These are phyloP conservation scores for Panaeolus papilionaceus DNA, from an alignment of 768 basidiomycete genomes.

Conservation along the genomic window DNA sequence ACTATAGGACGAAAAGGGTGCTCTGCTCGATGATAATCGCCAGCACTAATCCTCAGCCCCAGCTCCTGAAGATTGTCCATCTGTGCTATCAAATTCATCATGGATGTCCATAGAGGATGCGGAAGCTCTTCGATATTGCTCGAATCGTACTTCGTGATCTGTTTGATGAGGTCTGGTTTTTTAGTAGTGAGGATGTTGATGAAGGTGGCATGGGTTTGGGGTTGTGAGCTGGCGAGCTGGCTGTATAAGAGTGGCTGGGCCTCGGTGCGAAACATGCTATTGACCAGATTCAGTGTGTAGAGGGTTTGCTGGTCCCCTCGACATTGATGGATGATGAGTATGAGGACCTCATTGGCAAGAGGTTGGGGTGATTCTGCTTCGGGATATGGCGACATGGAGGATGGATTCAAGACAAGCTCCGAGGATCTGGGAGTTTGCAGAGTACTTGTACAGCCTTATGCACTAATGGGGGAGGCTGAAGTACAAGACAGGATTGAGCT, in stretches of 20 bases:
- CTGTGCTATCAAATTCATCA: constrained; percentile 2
- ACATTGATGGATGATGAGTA: neutral
- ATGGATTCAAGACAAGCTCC: too few species aligned
- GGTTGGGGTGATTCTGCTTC: neutral
- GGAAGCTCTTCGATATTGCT: neutral
- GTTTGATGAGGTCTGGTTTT: neutral
- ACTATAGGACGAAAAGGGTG: neutral
- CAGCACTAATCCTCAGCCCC: neutral
- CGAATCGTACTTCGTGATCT: neutral
- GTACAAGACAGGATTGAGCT: too few species aligned
- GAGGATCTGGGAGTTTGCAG: too few species aligned
- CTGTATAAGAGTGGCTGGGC: neutral
- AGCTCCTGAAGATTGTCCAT: neutral
- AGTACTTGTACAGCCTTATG: too few species aligned
- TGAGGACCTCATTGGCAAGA: neutral
- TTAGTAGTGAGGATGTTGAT: neutral
- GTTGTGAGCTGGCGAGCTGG: neutral
- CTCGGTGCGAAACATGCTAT: neutral
- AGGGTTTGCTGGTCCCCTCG: neutral
- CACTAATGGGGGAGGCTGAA: too few species aligned
- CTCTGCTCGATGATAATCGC: neutral
- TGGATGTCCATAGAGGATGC: neutral
- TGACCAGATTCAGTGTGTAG: neutral
- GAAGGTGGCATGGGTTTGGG: neutral
- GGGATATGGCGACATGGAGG: neutral